Base-by-base conservation (phyloP, 2,329 filamentous ascomycete genomes). In the Biscogniauxia marginata region DNA sequence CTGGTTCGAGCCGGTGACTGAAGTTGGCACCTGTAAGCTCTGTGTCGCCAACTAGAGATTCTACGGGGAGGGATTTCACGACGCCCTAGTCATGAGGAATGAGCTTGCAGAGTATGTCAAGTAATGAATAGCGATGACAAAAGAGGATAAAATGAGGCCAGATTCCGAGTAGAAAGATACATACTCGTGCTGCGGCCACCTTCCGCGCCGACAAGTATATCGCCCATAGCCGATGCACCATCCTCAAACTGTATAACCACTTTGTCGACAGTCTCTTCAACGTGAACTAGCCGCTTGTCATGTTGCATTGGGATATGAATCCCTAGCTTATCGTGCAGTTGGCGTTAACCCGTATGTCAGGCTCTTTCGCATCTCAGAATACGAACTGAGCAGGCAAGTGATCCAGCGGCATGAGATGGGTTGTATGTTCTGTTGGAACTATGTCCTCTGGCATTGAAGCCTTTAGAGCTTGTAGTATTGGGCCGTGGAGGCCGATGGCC, bases 191-290 rank as follows among this genome's bases (percentile, higher is more conserved):
- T 66, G 13, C 61, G 60, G 18, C 58, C 54, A 3, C 65, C 65
- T 30, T 67, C 65, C 20, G 65, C 65, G 22, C 65, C 65, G n/a
- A 67, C 54, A 5, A 66, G 52, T n/a, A 67, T 56, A 46, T 67
- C 63, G n/a, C 60, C 62, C 3, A 49, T 59, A 1, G 62, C 60
- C n/a, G 46, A 58, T 13, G 60, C 56, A 13, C 64, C 64, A 45
- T 65, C 62, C 34, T 58, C 53, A 22, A 67, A 67, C 34, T 57
- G 50, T 21, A 63, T 55, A 3, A 57, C 34, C 47, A 67, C 65
- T 16, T 58, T 52, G 13, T 58, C 39, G 19, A 56, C 58, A 5
- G 53, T 48, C 4, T 62, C 58, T 16, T 64, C 62, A 22, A 67
- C 52, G 46, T 57, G 55, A 11, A 18, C 50, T 7, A 57, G 62